Base-by-base conservation (phyloP, 2,329 filamentous ascomycete genomes). In the Paecilomyces sp. region DNA sequence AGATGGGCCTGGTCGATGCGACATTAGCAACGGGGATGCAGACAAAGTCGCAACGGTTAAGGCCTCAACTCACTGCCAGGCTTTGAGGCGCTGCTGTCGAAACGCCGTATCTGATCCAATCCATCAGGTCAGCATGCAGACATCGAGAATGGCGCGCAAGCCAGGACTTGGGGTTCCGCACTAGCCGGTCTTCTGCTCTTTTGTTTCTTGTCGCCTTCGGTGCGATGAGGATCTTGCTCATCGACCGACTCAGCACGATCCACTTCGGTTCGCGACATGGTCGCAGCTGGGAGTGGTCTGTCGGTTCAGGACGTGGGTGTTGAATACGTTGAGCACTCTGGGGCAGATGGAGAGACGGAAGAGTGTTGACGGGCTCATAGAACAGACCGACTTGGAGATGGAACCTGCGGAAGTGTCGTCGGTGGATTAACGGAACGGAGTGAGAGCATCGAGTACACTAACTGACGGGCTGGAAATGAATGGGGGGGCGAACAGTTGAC, bases 61-160 rank as follows among this genome's bases (percentile, higher is more conserved):
- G 51, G 57, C 58, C 60, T 57, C 66, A 54, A 58, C 91, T 77
- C 82, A 95, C 89, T 99, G 94, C 94, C 94, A 99, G 80, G 94
- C 94, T 79, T 97, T 97, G 76, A 99, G 79, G 73, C 94, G 88
- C 78, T 99, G 94, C 75, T 99, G 94, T 69, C 94, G 86, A 74
- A 97, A 99, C 11, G 94, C 94, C 61, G 93, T 97, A 79, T 97
- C 91, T 96, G 71, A 59, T 57, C 36, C 54, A 62, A 57, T 25
- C 34, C 34, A 47, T 11, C 41, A 24, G 52, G 22, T 36, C 24
- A 56, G 54, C 18, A 56, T 13, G 33, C 15, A 18, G 11, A 13
- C 31, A 25, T 47, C 50, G n/a, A 25, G 47, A 18, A 31, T 41
- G 18, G 13, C 47, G 34, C 34, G 18, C n/a, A 60, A 18, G 54